Percentiles rank a stretch among this genome's conserved stretches.
Conservation (phyloP, 495 filamentous ascomycete species). For the Neurospora sp. region DNA sequence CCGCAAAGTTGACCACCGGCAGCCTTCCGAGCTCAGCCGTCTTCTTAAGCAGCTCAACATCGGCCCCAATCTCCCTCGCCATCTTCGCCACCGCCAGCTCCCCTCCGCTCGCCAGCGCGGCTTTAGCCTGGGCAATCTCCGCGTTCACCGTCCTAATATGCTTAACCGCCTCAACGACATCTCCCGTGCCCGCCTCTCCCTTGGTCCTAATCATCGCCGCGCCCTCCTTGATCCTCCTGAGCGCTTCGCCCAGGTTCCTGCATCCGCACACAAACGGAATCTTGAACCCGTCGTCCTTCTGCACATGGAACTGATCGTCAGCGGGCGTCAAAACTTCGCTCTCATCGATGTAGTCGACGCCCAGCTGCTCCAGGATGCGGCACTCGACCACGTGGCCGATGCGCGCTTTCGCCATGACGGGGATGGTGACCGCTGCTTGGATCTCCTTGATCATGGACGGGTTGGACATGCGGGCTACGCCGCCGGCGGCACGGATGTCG, state of each 20-base stretch:
- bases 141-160: conserved; percentile 87
- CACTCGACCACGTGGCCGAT: conserved; percentile 98
- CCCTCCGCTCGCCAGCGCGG: conserved; percentile 45
- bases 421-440: conserved; percentile 93
- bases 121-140: conserved; percentile 68
- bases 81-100: conserved; percentile 61
- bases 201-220: conserved; percentile 99
- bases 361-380: conserved; percentile 92
- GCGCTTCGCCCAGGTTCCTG: conserved; percentile 87
- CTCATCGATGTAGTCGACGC: conserved; percentile 97
- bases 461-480: conserved; percentile 96
- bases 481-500: conserved; percentile 86
- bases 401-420: conserved; percentile 98
- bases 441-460: conserved; percentile 93
- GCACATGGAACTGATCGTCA: conserved; percentile 82
- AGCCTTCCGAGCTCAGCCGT: conserved; percentile 78
- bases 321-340: conserved; percentile 94
- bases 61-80: conserved; percentile 71
- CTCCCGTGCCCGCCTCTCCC: conserved; percentile 96
- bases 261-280: conserved; percentile 96
- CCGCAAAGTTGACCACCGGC: conserved; percentile 96
- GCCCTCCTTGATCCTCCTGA: conserved; percentile 84
- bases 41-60: conserved; percentile 71
- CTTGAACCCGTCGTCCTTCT: conserved; percentile 66
- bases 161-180: conserved; percentile 91